A percentile compares a stretch with the other conserved stretches of the same genome.
phyloP scores from a whole-genome alignment of 495 filamentous ascomycete genomes.

The Diplogelasinospora grovesii region DNA sequence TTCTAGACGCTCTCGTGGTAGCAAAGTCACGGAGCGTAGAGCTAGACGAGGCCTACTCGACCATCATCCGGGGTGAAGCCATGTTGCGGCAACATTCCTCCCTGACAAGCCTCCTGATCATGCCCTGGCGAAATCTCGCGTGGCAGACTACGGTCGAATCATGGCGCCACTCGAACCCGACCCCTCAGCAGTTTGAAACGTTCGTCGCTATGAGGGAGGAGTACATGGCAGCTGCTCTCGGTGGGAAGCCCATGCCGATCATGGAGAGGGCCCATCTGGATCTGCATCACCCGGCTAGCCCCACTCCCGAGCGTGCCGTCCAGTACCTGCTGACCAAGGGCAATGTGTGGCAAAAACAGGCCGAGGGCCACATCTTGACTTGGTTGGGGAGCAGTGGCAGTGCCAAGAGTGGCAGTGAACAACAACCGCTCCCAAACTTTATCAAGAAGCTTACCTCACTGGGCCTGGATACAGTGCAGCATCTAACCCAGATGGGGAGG shows the following conservation, averaged over 20 bases:
- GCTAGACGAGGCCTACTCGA: slow-evolving; percentile 30
- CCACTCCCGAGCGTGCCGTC: slow-evolving; percentile 29
- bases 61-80: slow-evolving; percentile 24
- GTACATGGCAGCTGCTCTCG: slow-evolving; percentile 3
- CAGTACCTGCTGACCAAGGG: slow-evolving; percentile 17
- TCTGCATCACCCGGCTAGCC: slow-evolving; percentile 35
- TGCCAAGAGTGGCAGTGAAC: not conserved
- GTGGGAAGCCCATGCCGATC: too few relatives aligned
- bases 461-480: slow-evolving; percentile 21
- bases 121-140: slow-evolving; percentile 24
- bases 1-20: slow-evolving; percentile 20
- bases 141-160: slow-evolving; percentile 30
- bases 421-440: not conserved
- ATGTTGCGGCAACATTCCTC: slow-evolving; percentile 14
- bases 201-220: slow-evolving; percentile 28
- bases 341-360: too few relatives aligned
- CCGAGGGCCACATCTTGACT: too few relatives aligned
- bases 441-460: slow-evolving; percentile 9
- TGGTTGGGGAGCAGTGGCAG: not conserved
- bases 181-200: slow-evolving; percentile 30
- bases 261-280: slow-evolving; percentile 32
- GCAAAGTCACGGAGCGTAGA: slow-evolving; percentile 14
- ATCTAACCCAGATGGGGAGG: slow-evolving; percentile 15
- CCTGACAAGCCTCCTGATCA: slow-evolving; percentile 5
- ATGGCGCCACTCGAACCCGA: slow-evolving; percentile 21